Conservation (phyloP, 768 basidiomycete genomes). For the Lepiota venenata region DNA sequence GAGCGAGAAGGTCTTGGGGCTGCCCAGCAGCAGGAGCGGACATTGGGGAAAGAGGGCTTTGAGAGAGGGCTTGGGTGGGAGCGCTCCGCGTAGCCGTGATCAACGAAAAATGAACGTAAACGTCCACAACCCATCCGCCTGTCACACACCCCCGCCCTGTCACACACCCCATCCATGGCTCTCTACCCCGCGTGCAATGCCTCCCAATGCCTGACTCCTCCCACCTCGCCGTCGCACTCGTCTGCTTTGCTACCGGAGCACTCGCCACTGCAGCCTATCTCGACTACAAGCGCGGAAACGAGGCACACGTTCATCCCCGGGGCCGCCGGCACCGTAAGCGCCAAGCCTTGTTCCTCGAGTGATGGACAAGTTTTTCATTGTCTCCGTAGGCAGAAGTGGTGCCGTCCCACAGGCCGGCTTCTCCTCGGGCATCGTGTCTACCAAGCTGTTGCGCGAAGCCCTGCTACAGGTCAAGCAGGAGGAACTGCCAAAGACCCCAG, state of each 20-base stretch:
- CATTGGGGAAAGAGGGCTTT: constrained; percentile 9
- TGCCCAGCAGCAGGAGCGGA: constrained; percentile 12
- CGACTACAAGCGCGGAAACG: constrained; percentile 79
- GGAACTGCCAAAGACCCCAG: constrained; percentile 46
- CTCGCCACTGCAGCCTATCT: constrained; percentile 90
- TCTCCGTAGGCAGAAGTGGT: not conserved
- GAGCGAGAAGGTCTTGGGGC: not conserved
- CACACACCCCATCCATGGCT: constrained; percentile 5
- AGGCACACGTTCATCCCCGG: not conserved
- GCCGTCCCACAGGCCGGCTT: not conserved
- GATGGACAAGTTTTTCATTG: too few species aligned
- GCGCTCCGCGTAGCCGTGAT: constrained; percentile 22
- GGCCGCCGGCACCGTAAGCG: not conserved
- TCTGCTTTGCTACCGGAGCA: constrained; percentile 28
- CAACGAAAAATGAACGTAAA: constrained; percentile 28
- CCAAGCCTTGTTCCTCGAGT: not conserved
- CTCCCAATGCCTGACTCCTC: not conserved
- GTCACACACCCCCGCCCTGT: constrained; percentile 7
- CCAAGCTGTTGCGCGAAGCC: constrained; percentile 48
- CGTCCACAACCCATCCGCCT: constrained; percentile 4
- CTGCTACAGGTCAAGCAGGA: constrained; percentile 68
- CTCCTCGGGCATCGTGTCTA: not conserved
- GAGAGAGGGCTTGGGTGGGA: not conserved
- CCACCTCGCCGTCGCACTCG: constrained; percentile 38
- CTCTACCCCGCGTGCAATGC: not conserved